These are phyloP conservation scores for Sphagnum tenellum DNA, from an alignment of 225 moss, liverwort and hornwort genomes.

Conservation along the genomic window DNA sequence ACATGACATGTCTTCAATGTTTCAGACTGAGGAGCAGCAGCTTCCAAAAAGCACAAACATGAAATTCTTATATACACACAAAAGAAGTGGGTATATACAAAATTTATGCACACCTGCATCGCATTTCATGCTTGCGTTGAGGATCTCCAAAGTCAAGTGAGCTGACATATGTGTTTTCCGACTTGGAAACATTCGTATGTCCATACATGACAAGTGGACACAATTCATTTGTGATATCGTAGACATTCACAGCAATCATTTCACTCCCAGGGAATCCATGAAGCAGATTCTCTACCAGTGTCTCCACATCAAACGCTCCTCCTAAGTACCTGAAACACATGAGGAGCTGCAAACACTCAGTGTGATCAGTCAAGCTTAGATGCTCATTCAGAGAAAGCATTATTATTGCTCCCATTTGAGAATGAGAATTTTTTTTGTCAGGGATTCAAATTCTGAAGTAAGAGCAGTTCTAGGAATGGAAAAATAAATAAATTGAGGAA, in stretches of 20 bases:
- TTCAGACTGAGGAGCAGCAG: too few species aligned
- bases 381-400: too few species aligned
- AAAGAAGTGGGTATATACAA: not conserved
- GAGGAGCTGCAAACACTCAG: not conserved
- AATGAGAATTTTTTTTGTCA: too few species aligned
- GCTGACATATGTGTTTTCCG: constrained; percentile 31
- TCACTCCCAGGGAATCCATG: constrained; percentile 50
- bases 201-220: constrained; percentile 56
- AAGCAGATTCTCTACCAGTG: constrained; percentile 57
- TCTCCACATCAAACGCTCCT: constrained; percentile 61
- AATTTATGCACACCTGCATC: constrained; percentile 43
- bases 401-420: too few species aligned
- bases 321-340: constrained; percentile 42
- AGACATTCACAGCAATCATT: constrained; percentile 55
- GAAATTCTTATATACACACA: too few species aligned
- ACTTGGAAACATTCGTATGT: constrained; percentile 37
- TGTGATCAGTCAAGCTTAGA: too few species aligned
- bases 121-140: constrained; percentile 59
- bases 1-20: too few species aligned
- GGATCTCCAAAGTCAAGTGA: constrained; percentile 56
- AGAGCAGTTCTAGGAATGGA: too few species aligned
- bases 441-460: too few species aligned
- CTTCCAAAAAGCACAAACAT: too few species aligned
- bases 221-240: constrained; percentile 56
- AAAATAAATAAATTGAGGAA: too few species aligned